Base-by-base conservation (phyloP, 148 eudicot genomes). In the Oxyria digyna region DNA sequence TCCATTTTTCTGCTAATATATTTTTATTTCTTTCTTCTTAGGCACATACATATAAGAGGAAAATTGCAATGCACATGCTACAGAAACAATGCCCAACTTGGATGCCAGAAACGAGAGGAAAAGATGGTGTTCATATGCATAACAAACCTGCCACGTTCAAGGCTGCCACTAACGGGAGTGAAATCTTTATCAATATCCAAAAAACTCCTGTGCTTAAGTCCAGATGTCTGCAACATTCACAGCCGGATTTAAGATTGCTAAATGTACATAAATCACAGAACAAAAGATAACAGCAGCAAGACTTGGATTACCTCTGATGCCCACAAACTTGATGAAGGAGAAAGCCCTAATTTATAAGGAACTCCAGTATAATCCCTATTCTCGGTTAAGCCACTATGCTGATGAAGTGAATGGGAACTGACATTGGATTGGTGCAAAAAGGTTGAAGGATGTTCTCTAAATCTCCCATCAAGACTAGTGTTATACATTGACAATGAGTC, bases 131-230 rank as follows among this genome's bases (percentile, higher is more conserved):
- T 54, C 31, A 35, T n/a, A 37, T 33, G 66, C 59, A 37, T 35
- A 67, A 74, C 84, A 35, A 71, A 91, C 97, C 97, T 88, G 84
- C 84, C 87, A 80, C 70, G 81, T 72, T 83, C 89, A 5, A 67
- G 35, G 76, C 82, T 87, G 72, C 78, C 78, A 70, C 82, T 77
- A 70, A 71, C 74, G 70, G 87, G 69, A 78, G 78, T 48, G 70
- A 71, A 77, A 54, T 72, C 88, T 71, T 80, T 74, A 50, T 75
- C 81, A 65, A 24, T 68, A 73, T 77, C 83, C 66, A 69, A 32
- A 38, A 40, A 68, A 68, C 74, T 75, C 76, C 85, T 81, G 23
- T 75, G 77, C 37, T 74, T 74, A 71, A 63, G 76, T 72, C 78
- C 85, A 41, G 72, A 70, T 37, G 74, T 20, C 94, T 88, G 80